phyloP scores from a whole-genome alignment of 495 filamentous ascomycete genomes.

The Saxophila tyrrhenica region DNA sequence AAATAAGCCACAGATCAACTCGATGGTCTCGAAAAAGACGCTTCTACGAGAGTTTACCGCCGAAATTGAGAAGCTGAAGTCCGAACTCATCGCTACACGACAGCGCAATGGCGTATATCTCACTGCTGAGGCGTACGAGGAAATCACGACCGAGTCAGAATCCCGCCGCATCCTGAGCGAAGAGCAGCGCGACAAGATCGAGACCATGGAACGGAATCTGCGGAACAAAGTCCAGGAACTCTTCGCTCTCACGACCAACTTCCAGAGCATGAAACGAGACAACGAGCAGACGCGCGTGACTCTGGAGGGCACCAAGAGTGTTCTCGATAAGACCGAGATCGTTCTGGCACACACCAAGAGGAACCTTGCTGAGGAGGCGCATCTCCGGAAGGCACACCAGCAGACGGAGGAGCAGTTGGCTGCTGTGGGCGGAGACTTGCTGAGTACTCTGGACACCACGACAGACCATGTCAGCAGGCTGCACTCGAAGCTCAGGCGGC shows the following conservation, averaged over 20 bases:
- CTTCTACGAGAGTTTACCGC: slow-evolving; percentile 76
- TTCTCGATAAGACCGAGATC: slow-evolving; percentile 77
- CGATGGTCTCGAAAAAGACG: slow-evolving; percentile 81
- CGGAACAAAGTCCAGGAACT: slow-evolving; percentile 87
- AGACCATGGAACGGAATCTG: slow-evolving; percentile 79
- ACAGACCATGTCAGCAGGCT: slow-evolving; percentile 70
- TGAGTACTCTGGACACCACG: slow-evolving; percentile 61
- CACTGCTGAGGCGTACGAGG: slow-evolving; percentile 70
- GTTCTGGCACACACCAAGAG: slow-evolving; percentile 64
- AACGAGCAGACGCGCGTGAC: slow-evolving; percentile 60
- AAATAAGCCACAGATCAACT: slow-evolving; percentile 94
- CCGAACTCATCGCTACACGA: slow-evolving; percentile 81
- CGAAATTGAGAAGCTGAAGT: slow-evolving; percentile 92
- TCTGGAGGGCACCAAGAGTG: slow-evolving; percentile 64
- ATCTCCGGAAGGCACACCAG: slow-evolving; percentile 72
- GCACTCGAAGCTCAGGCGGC: slow-evolving; percentile 71
- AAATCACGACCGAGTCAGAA: slow-evolving; percentile 81
- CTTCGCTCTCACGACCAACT: slow-evolving; percentile 69
- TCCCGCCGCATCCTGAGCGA: slow-evolving; percentile 84
- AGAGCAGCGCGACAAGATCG: slow-evolving; percentile 84
- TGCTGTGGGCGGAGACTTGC: slow-evolving; percentile 57
- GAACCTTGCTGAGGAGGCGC: slow-evolving; percentile 66
- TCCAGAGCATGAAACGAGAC: slow-evolving; percentile 76
- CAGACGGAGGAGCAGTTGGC: slow-evolving; percentile 68
- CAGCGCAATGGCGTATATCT: slow-evolving; percentile 94